A percentile compares a stretch with the other conserved stretches of the same genome.
Evolutionary conservation across 352 stramenopile genomes (phyloP).

Genomic region (Peronosclerospora sorghi): DNA sequence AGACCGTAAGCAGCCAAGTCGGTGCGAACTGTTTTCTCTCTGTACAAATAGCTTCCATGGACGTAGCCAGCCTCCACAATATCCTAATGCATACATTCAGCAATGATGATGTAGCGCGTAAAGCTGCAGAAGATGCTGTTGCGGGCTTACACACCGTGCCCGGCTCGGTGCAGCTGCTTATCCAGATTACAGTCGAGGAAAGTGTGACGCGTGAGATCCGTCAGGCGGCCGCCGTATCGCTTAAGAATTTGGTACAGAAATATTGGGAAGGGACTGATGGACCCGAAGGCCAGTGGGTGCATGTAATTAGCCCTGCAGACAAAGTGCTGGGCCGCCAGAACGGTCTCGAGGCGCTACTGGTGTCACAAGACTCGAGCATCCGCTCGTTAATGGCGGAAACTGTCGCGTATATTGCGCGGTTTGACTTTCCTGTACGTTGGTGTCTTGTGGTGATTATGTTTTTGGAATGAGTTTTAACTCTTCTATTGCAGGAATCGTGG

Average conservation of each 20-base stretch:
- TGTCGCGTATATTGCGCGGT: constrained; percentile 88
- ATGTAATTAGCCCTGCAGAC: constrained; percentile 55
- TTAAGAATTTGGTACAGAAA: constrained; percentile 94
- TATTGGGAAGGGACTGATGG: constrained; percentile 85
- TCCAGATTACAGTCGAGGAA: constrained; percentile 69
- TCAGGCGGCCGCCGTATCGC: constrained; percentile 88
- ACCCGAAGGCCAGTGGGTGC: constrained; percentile 59
- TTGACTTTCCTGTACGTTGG: constrained; percentile 87
- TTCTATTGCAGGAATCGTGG: constrained; percentile 63
- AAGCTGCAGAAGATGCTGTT: constrained; percentile 65
- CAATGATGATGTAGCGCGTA: constrained; percentile 56
- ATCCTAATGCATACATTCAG: constrained; percentile 83
- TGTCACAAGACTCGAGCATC: constrained; percentile 35
- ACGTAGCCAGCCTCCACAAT: constrained; percentile 84
- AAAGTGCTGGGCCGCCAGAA: constrained; percentile 59
- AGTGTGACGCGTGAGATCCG: constrained; percentile 75
- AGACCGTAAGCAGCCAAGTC: constrained; percentile 13
- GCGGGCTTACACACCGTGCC: constrained; percentile 64
- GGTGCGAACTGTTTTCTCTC: constrained; percentile 6
- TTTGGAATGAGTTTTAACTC: too few relatives aligned
- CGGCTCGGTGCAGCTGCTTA: constrained; percentile 64
- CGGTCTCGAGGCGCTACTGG: constrained; percentile 47
- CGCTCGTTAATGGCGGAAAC: constrained; percentile 87
- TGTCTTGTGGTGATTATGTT: not conserved
- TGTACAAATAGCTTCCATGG: constrained; percentile 34